Evolutionary conservation across 1,284 basidiomycete species (phyloP).

Genomic region (Pulveroboletus sp.): DNA sequence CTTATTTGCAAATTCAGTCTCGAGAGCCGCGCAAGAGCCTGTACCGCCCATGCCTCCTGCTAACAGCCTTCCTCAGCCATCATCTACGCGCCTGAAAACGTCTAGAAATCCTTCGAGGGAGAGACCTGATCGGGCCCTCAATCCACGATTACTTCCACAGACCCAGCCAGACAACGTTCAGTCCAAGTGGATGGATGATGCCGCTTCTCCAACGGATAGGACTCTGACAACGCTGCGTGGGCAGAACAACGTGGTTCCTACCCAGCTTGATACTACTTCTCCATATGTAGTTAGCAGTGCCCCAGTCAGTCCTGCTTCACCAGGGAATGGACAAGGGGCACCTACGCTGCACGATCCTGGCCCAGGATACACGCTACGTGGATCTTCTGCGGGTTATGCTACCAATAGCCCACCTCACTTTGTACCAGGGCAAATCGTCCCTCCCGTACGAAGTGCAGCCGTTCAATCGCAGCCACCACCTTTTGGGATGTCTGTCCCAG

Average conservation of each 20-base stretch:
- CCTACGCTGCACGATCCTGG: conserved; percentile 20
- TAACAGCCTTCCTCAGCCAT: conserved; percentile 16
- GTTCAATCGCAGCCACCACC: conserved; percentile 27
- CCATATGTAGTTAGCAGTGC: neutral
- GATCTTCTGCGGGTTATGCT: conserved; percentile 19
- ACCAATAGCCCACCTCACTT: conserved; percentile 26
- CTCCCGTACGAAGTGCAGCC: conserved; percentile 44
- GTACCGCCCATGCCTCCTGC: conserved; percentile 56
- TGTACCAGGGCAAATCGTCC: conserved; percentile 37
- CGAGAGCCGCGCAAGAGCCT: conserved; percentile 54
- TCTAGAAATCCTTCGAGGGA: conserved; percentile 5
- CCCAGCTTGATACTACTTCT: conserved; percentile 6
- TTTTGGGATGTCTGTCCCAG: conserved; percentile 11
- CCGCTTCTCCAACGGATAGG: neutral
- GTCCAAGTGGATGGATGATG: neutral
- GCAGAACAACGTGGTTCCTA: neutral
- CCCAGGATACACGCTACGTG: conserved; percentile 11
- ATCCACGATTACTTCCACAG: conserved; percentile 16
- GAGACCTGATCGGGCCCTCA: conserved; percentile 24
- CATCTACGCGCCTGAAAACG: neutral
- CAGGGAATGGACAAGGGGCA: conserved; percentile 22
- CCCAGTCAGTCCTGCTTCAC: conserved; percentile 16
- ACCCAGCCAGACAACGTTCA: neutral
- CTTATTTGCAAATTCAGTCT: conserved; percentile 38
- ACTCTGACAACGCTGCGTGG: neutral